These are phyloP conservation scores for Phytomonas sp. DNA, from an alignment of 208 protist species.

Conservation along the genomic window DNA sequence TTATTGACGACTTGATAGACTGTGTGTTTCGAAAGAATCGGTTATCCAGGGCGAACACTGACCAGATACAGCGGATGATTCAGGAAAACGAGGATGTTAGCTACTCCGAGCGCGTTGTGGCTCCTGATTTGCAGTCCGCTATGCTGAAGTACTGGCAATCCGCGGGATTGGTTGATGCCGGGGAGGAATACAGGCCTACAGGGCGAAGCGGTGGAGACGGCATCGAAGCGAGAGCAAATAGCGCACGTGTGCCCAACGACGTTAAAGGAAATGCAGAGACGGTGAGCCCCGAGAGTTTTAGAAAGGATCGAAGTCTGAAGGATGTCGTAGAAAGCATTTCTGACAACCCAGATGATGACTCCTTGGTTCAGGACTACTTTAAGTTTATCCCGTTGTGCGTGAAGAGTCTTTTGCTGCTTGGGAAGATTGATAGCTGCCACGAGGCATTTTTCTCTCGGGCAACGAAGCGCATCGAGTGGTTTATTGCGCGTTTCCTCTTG, in stretches of 20 bases:
- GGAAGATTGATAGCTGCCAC: slow-evolving; percentile 53
- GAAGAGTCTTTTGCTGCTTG: slow-evolving; percentile 49
- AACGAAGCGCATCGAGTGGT: slow-evolving; percentile 49
- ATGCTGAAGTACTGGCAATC: slow-evolving; percentile 31
- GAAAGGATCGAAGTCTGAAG: slow-evolving; percentile 22
- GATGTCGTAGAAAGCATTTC: slow-evolving; percentile 35
- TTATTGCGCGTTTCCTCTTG: slow-evolving; percentile 60
- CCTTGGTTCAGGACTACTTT: slow-evolving; percentile 41
- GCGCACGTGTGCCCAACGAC: not conserved
- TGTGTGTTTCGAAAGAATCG: slow-evolving; percentile 73
- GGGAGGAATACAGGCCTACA: not conserved
- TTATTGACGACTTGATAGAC: slow-evolving; percentile 64
- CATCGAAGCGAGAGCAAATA: slow-evolving; percentile 2
- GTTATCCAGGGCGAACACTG: slow-evolving; percentile 45
- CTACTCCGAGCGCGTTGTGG: slow-evolving; percentile 16
- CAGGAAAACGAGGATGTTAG: slow-evolving; percentile 20
- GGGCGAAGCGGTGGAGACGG: slow-evolving; percentile 5
- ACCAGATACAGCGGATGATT: slow-evolving; percentile 51
- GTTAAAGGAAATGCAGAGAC: not conserved
- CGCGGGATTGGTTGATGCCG: slow-evolving; percentile 3
- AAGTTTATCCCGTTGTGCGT: slow-evolving; percentile 76
- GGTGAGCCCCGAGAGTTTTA: not conserved
- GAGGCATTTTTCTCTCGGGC: slow-evolving; percentile 65
- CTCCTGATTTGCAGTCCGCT: slow-evolving; percentile 27
- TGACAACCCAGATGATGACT: slow-evolving; percentile 49